Percentiles rank a stretch among this genome's conserved stretches.
These are phyloP conservation scores for Suillus discolor DNA, from an alignment of 768 basidiomycete genomes.

Conservation along the genomic window DNA sequence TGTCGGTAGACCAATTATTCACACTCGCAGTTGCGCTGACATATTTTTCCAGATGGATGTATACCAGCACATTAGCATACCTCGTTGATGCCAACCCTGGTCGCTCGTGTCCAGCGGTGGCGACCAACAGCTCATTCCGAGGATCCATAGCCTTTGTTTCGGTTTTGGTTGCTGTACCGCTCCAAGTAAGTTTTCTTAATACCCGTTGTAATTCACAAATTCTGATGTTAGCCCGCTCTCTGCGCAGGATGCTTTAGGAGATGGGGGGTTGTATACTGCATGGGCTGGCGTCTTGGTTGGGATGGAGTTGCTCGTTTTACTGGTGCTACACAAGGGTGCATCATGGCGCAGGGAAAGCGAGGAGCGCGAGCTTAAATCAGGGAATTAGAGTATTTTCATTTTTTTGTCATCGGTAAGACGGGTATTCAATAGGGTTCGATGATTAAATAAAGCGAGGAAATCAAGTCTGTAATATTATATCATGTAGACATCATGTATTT, in stretches of 20 bases:
- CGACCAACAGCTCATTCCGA: constrained; percentile 76
- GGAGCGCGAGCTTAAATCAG: constrained; percentile 34
- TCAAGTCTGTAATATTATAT: too few relatives aligned
- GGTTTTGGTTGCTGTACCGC: constrained; percentile 71
- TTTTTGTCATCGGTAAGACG: too few relatives aligned
- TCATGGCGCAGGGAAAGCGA: constrained; percentile 59
- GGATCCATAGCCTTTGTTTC: constrained; percentile 71
- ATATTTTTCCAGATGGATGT: constrained; percentile 48
- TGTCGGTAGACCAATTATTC: constrained; percentile 46
- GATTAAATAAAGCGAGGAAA: too few relatives aligned
- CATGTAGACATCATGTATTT: too few relatives aligned
- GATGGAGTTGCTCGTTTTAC: constrained; percentile 55
- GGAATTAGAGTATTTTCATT: too few relatives aligned
- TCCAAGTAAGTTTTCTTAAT: constrained; percentile 44
- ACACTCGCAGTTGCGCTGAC: neutral
- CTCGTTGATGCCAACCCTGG: constrained; percentile 87
- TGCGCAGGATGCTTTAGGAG: constrained; percentile 66
- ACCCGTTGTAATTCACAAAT: neutral
- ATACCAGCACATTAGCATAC: constrained; percentile 67
- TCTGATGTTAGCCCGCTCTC: constrained; percentile 1
- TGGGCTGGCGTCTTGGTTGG: constrained; percentile 57
- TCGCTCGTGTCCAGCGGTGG: constrained; percentile 73
- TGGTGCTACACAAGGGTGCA: constrained; percentile 60
- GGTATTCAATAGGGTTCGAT: too few relatives aligned
- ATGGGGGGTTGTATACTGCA: constrained; percentile 79